These are phyloP conservation scores for Cutaneotrichosporon spelunceum DNA, from an alignment of 1,284 basidiomycete genomes.

Conservation along the genomic window DNA sequence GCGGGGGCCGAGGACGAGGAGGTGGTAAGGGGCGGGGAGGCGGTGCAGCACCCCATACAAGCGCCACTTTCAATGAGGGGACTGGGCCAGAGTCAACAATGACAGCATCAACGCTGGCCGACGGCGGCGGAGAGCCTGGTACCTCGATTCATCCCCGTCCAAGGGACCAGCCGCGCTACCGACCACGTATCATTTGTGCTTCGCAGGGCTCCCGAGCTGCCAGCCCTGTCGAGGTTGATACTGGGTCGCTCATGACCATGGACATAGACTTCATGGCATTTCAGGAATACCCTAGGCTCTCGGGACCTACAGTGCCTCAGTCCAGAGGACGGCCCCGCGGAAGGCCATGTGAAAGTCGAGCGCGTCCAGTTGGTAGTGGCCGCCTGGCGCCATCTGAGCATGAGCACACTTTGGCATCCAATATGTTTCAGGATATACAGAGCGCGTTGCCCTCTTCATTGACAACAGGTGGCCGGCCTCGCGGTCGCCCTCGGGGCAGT, in stretches of 20 bases:
- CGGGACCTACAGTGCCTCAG: background rate
- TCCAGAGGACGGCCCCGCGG: background rate
- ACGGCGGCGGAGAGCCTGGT: background rate
- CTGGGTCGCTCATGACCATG: background rate
- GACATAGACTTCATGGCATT: background rate
- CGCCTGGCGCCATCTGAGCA: background rate
- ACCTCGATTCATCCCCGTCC: background rate
- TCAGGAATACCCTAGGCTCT: background rate
- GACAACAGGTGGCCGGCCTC: background rate
- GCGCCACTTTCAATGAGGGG: background rate
- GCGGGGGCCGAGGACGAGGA: slow-evolving; percentile 6
- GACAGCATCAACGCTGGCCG: background rate
- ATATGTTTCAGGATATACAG: background rate
- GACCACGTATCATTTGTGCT: background rate
- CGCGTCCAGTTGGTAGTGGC: background rate
- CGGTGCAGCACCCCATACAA: background rate
- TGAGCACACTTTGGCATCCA: background rate
- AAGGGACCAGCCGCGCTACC: background rate
- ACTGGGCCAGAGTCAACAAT: background rate
- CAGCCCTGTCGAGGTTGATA: background rate
- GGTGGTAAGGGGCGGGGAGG: background rate
- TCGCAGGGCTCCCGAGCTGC: background rate
- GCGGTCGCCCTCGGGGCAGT: background rate
- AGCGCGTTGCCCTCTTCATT: background rate
- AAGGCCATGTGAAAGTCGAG: background rate